Evolutionary conservation across 164 flowering plant species (phyloP), one percentile per base, ranked within the genome.

Genomic region (Tinospora cordifolia): DNA sequence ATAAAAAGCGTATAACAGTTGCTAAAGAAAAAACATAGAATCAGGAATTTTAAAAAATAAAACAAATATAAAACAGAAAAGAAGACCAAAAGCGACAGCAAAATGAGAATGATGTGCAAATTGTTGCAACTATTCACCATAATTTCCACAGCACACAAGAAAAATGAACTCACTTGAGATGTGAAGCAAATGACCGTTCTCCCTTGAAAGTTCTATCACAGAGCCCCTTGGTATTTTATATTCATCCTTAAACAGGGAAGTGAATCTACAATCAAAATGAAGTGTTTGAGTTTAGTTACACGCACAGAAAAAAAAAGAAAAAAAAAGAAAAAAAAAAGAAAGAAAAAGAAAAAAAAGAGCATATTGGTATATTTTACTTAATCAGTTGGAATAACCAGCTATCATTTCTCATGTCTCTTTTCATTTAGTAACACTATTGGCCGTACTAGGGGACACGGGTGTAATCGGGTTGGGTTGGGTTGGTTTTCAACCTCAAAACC

Each of bases 231-330:
- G 95, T 74, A 94, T 71, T 76, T 88, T 89, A 47, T 76, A 75
- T 69, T 94, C 97, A 81, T 91, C 96, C 80, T 88, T 91, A 74
- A 94, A 91, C 71, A 83, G 92, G 73, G 97, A 87, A 65, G 97
- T 92, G 81, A 94, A 94, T 75, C 98, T 91, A 84, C 74, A 81
- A 59, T 30, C 15, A 57, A 67, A 60, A 47, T 12, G 17, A 19
- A 60, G 46, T 14, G 24, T 57, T 58, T 1, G 51, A 36, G 49
- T 24, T 24, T 67, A 46, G 41, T 17, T 27, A 17, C 49, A 66
- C n/a, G n/a, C n/a, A n/a, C n/a, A n/a, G n/a, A n/a, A n/a, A n/a
- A n/a, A n/a, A n/a, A n/a, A n/a, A n/a, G n/a, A n/a, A n/a, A n/a
- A 1, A 17, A 22, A 24, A 7, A 39, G 21, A 11, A 65, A n/a